Evolutionary conservation across 306 rosid genomes (phyloP), one percentile per base, ranked within the genome.

Genomic region (Fragaria ananassa): DNA sequence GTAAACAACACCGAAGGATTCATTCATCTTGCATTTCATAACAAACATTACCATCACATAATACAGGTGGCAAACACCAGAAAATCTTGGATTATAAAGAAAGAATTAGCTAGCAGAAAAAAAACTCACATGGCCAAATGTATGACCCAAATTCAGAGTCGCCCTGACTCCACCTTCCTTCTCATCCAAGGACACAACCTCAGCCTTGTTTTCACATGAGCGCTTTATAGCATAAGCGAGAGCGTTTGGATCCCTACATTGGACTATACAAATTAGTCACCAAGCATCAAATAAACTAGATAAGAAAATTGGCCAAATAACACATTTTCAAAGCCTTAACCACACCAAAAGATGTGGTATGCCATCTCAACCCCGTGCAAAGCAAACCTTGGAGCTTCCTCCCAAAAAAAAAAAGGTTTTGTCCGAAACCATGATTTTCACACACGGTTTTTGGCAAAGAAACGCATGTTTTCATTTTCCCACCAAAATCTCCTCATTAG

Each of bases 81-180:
- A 29, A 27, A 41, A 29, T 27, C 15, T 15, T 35, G 17, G 39
- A 25, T 1, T 25, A 25, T 10, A 74, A 13, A 29, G 44, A 34
- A 49, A 76, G 44, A 8, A 53, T 9, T 31, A 23, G 56, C 72
- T 19, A 17, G 17, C 53, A 62, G 21, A 76, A 54, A 81, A 18
- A 76, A 57, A 47, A 81, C 98, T 88, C 79, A 96, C 98, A 78
- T 96, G 98, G 64, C 98, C 99, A 78, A 96, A 96, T 72, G 99
- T 96, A 84, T 96, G 99, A 64, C 98, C 99, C 88, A 96, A 86
- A 85, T 96, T 96, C 85, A 92, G 78, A 69, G 93, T 92, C 64
- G 97, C 99, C 83, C 99, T 89, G 78, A 95, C 49, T 84, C 99
- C 99, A 83, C 97, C 83, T 86, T 96, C 99, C 83, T 84, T 96